Evolutionary conservation across 352 stramenopile genomes (phyloP).

Genomic region (Globisporangium abappressorium): DNA sequence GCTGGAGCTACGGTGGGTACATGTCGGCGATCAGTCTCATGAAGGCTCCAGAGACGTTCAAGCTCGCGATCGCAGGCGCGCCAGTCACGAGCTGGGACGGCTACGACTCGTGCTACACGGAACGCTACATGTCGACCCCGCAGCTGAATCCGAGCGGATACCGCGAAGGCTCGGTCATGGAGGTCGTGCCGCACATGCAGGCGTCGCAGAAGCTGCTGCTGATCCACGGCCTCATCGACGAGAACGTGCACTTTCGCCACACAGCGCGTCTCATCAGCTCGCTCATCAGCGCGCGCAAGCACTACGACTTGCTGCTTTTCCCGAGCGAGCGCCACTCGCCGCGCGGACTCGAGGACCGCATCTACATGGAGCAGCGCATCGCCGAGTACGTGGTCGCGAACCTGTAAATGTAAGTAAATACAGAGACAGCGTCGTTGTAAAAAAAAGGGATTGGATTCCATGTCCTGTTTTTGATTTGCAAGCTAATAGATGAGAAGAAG

Average conservation of each 20-base stretch:
- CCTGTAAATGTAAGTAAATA: slow-evolving; percentile 40
- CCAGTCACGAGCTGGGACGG: slow-evolving; percentile 97
- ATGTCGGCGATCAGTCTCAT: slow-evolving; percentile 96
- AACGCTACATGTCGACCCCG: slow-evolving; percentile 96
- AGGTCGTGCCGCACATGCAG: slow-evolving; percentile 90
- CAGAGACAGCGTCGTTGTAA: neutral
- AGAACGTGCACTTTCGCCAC: slow-evolving; percentile 99
- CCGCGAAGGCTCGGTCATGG: slow-evolving; percentile 88
- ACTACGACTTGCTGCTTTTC: slow-evolving; percentile 97
- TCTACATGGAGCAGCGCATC: slow-evolving; percentile 96
- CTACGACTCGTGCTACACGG: slow-evolving; percentile 99
- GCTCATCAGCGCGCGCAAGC: slow-evolving; percentile 92
- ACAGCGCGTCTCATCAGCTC: slow-evolving; percentile 95
- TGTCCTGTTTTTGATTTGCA: slow-evolving; percentile 1
- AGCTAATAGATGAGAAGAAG: slow-evolving; percentile 4
- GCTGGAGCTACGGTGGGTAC: slow-evolving; percentile 98
- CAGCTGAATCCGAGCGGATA: slow-evolving; percentile 93
- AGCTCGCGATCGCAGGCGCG: slow-evolving; percentile 93
- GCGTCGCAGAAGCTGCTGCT: slow-evolving; percentile 90
- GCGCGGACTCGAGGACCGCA: slow-evolving; percentile 87
- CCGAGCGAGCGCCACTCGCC: slow-evolving; percentile 96
- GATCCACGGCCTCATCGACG: slow-evolving; percentile 96
- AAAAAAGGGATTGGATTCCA: neutral
- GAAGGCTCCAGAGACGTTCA: slow-evolving; percentile 94
- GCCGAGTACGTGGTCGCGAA: slow-evolving; percentile 78